Percentiles rank a stretch among this genome's conserved stretches.
phyloP scores from a whole-genome alignment of 1,284 basidiomycete species.

The Cutaneotrichosporon mucoides region DNA sequence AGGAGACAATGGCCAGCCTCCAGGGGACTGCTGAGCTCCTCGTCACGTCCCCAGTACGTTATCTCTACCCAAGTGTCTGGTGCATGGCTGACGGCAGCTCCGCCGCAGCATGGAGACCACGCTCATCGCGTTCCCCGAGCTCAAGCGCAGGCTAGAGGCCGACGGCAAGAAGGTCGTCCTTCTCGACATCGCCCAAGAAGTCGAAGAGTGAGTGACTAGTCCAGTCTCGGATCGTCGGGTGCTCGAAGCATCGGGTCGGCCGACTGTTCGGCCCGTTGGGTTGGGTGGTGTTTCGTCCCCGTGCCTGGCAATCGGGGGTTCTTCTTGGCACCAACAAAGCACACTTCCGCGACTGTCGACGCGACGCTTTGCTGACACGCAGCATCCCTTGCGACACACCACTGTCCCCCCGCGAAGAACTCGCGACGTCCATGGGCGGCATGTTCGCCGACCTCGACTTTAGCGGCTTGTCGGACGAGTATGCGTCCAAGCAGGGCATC shows the following conservation, averaged over 20 bases:
- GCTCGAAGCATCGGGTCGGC: not conserved
- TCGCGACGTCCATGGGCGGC: constrained; percentile 37
- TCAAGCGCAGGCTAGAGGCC: constrained; percentile 33
- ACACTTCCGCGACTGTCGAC: no score
- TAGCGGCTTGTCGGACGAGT: constrained; percentile 33
- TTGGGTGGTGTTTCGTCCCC: no score
- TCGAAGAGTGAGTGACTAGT: constrained; percentile 32
- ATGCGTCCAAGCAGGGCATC: constrained; percentile 45
- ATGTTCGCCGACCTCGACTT: constrained; percentile 45
- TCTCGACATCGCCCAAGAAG: constrained; percentile 46
- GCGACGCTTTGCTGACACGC: not conserved
- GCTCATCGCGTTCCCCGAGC: constrained; percentile 38
- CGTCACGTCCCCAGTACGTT: constrained; percentile 43
- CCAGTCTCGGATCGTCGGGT: not conserved
- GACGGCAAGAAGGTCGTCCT: constrained; percentile 41
- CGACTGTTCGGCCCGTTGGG: no score
- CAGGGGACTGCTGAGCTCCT: constrained; percentile 43
- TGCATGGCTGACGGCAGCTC: constrained; percentile 25
- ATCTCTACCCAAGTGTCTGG: not conserved
- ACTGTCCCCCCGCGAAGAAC: constrained; percentile 28
- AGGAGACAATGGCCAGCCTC: constrained; percentile 33
- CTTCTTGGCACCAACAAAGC: no score
- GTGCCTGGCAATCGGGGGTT: no score
- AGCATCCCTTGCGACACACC: constrained; percentile 47
- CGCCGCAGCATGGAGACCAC: constrained; percentile 48